Evolutionary conservation across 2,329 filamentous ascomycete genomes (phyloP).

Genomic region (Colletotrichum tofieldiae): DNA sequence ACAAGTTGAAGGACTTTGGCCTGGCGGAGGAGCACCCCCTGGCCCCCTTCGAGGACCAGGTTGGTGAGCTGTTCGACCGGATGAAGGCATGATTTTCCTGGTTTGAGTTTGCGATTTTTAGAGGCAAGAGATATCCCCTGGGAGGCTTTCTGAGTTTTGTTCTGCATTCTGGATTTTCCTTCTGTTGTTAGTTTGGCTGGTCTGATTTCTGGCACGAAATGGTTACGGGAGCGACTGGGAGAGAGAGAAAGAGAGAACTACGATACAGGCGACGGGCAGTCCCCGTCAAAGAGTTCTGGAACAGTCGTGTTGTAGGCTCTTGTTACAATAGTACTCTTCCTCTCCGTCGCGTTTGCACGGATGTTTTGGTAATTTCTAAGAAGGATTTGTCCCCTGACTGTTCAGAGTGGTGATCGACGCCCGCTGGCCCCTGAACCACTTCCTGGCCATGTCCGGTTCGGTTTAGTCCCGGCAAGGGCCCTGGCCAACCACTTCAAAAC

Average conservation of each 20-base stretch:
- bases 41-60: slow-evolving; percentile 41
- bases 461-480: not conserved
- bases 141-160: slow-evolving; percentile 7
- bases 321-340: not conserved
- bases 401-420: slow-evolving; percentile 13
- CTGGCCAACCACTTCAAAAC: not conserved
- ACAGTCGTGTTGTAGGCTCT: not conserved
- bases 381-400: not conserved
- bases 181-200: not conserved
- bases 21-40: slow-evolving; percentile 45
- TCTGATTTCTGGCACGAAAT: not conserved
- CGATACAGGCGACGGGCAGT: not conserved
- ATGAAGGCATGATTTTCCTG: slow-evolving; percentile 27
- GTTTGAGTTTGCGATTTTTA: not conserved
- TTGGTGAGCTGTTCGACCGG: slow-evolving; percentile 41
- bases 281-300: not conserved
- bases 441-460: not conserved
- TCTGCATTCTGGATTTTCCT: not conserved
- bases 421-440: not conserved
- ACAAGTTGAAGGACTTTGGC: slow-evolving; percentile 43
- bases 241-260: too few relatives aligned
- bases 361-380: not conserved
- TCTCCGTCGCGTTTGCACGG: not conserved
- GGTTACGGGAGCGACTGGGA: not conserved
- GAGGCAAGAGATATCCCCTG: slow-evolving; percentile 16